Base-by-base conservation (phyloP, 2,329 filamentous ascomycete genomes). In the Clonostachys byssicola region DNA sequence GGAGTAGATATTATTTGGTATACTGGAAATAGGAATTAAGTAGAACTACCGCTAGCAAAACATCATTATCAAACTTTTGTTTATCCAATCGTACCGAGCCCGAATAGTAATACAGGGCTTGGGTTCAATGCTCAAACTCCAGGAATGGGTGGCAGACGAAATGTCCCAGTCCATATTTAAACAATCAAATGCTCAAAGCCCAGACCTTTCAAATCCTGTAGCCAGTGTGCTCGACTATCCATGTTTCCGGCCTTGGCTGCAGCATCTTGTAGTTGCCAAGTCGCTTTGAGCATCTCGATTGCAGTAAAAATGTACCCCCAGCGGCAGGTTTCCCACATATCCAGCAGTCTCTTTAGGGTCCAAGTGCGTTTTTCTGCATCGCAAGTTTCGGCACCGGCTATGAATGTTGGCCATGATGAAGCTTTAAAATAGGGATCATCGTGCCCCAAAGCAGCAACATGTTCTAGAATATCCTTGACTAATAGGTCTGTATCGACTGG, bases 401-500 rank as follows among this genome's bases (percentile, higher is more conserved):
- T 71, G 52, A 82, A 81, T 1, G 77, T 67, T 2, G 79, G 77
- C 78, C 78, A 83, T n/a, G 74, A 74, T 4, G 77, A 80, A 8
- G 75, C 79, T 56, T 81, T 82, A 65, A 80, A 82, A 40, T 80
- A 68, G 7, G 72, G 69, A 54, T 79, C 75, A 4, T 66, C 59
- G 17, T 71, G 67, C 30, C 65, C 66, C 35, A 83, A 69, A 46
- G 67, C 63, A 6, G 70, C 72, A 20, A 82, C 64, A 49, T 80
- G 72, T n/a, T 62, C 54, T 3, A 81, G 62, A 36, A 79, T 75
- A 34, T 78, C 75, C 20, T 66, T 57, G 5, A 76, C 72, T 3
- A 82, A 67, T 9, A 73, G 55, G 42, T 69, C 58, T 18, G 68
- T 68, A 41, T 72, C 69, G 30, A 77, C 63, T 4, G 59, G 54